Evolutionary conservation across 495 filamentous ascomycete genomes (phyloP), one percentile per base, ranked within the genome.

Genomic region (Hyphodiscus hymeniophilus): DNA sequence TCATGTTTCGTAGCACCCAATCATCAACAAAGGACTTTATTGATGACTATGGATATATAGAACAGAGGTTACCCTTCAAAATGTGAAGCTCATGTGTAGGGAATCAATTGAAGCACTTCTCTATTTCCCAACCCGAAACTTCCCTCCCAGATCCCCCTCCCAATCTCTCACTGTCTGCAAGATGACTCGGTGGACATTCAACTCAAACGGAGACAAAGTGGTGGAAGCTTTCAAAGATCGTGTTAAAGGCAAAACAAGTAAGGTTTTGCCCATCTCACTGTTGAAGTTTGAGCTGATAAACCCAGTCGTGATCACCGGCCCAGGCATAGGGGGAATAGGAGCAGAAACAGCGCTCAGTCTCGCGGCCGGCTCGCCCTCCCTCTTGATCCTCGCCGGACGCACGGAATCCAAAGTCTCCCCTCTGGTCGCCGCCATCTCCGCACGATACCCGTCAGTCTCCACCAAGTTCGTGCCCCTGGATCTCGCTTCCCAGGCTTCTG

Each of bases 311-410:
- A 64, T 74, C 22, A 80, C 76, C 8, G 76, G 76, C 20, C 65
- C 71, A 5, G 69, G 64, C 10, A 52, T 61, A 0, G 62, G 64
- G 3, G 65, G 69, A 5, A 59, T 80, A 15, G 76, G 73, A 10
- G 69, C 66, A 24, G 62, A 65, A 48, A 76, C 70, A n/a, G 68
- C 69, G 24, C 56, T 66, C 35, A 63, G 68, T 4, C 64, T 76
- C 10, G 68, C 71, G 21, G 57, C 60, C 39, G 66, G 54, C 44
- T 54, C 59, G 3, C 71, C 74, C 7, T 62, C 64, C 4, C 47
- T 54, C 3, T 50, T 74, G 35, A 64, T 76, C 45, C 67, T 70
- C 47, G 52, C 68, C 3, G 69, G 66, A 34, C 63, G 63, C 30
- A 66, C 66, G 10, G 58, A 61, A 30, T 45, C 52, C 7, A 69